phyloP scores from a whole-genome alignment of 495 filamentous ascomycete genomes.

The Astrocystis sublimbata region DNA sequence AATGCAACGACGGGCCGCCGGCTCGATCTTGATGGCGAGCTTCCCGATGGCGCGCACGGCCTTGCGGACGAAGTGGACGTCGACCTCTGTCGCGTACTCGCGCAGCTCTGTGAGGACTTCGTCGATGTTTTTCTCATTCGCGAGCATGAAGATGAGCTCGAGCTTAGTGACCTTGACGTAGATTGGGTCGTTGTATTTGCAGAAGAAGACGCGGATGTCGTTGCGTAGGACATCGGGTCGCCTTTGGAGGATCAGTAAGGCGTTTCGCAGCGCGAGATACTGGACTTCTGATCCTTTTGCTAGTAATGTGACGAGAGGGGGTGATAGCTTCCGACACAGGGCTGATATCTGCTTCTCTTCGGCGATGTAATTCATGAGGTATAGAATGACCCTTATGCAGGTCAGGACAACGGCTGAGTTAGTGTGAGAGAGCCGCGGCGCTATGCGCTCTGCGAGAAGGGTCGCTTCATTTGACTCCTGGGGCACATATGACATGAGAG shows the following conservation, averaged over 20 bases:
- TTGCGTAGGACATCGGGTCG: conserved; percentile 92
- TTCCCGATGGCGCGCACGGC: conserved; percentile 97
- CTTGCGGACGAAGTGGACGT: conserved; percentile 97
- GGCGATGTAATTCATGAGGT: conserved; percentile 98
- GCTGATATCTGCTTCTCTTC: conserved; percentile 88
- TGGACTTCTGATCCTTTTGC: conserved; percentile 97
- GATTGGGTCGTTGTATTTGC: conserved; percentile 99
- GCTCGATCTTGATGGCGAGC: conserved; percentile 98
- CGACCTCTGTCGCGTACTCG: conserved; percentile 98
- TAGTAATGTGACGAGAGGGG: conserved; percentile 90
- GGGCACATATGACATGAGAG: conserved; percentile 96
- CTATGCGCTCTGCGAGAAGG: conserved; percentile 88
- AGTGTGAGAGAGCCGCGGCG: conserved; percentile 89
- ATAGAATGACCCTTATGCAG: conserved; percentile 91
- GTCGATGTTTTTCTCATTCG: conserved; percentile 92
- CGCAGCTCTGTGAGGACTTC: conserved; percentile 92
- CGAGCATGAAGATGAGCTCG: conserved; percentile 98
- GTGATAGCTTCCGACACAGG: conserved; percentile 90
- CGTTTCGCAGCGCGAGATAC: conserved; percentile 93
- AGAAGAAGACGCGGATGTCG: conserved; percentile 98
- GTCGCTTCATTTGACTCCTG: conserved; percentile 86
- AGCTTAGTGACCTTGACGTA: conserved; percentile 99
- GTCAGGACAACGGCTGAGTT: conserved; percentile 97
- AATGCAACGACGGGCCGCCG: conserved; percentile 86
- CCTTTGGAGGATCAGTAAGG: conserved; percentile 88